Evolutionary conservation across 2,329 filamentous ascomycete species (phyloP).

Genomic region (Pseudocercospora crystallina): DNA sequence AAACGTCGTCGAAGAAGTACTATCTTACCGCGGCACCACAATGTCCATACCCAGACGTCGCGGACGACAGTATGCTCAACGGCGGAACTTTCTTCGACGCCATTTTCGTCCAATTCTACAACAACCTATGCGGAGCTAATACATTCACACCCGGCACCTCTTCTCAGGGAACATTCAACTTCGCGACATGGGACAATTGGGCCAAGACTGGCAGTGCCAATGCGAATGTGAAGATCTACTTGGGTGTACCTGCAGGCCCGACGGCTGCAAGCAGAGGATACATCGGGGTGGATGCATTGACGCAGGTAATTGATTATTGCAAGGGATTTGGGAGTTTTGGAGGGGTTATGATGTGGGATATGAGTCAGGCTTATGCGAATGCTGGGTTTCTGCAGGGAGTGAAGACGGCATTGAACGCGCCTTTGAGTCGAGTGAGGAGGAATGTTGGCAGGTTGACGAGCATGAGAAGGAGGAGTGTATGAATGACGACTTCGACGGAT

Average conservation of each 20-base stretch:
- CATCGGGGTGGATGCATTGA: conserved; percentile 28
- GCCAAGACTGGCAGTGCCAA: conserved; percentile 25
- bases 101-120: conserved; percentile 47
- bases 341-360: conserved; percentile 45
- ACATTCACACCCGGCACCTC: conserved; percentile 30
- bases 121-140: conserved; percentile 47
- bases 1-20: conserved; percentile 39
- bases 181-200: conserved; percentile 47
- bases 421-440: no score
- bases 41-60: conserved; percentile 41
- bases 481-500: no score
- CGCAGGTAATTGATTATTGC: conserved; percentile 32
- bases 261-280: conserved; percentile 37
- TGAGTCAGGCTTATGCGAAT: conserved; percentile 50
- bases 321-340: conserved; percentile 38
- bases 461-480: no score
- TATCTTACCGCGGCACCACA: conserved; percentile 44
- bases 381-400: conserved; percentile 28
- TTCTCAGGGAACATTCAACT: conserved; percentile 55
- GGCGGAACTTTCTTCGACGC: conserved; percentile 61
- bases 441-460: no score
- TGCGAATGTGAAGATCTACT: conserved; percentile 34
- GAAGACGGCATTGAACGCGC: conserved; percentile 1
- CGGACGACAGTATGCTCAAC: conserved; percentile 42
- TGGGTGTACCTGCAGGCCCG: conserved; percentile 40